Base-by-base conservation (phyloP, 495 filamentous ascomycete genomes). In the Rhypophila decipiens region DNA sequence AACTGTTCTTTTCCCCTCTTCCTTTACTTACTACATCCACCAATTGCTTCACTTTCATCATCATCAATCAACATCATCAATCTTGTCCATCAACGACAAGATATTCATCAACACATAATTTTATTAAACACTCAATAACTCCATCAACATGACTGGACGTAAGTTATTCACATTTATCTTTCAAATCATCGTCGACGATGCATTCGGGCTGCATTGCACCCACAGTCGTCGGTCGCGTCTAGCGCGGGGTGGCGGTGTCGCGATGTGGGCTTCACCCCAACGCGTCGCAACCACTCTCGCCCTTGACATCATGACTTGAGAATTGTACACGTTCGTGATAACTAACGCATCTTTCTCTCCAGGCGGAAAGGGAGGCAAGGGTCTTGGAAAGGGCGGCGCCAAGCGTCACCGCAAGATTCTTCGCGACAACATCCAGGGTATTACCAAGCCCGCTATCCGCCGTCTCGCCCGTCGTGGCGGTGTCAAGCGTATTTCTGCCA, bases 401-500 rank as follows among this genome's bases (percentile, higher is more conserved):
- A 97, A 97, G 86, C 90, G 90, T 71, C 89, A 96, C 71, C 88
- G 93, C 68, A 98, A 97, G 85, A 96, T 97, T 76, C 77, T 98
- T 63, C 87, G 90, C 66, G 91, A 97, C 85, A 97, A 96, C 84
- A 95, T 97, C 67, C 91, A 96, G 65, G 93, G 93, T 79, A 98
- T 98, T 72, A 98, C 93, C 70, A 98, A 98, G 88, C 93, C 93
- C 67, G 93, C 93, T 69, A 98, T 98, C 80, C 88, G 93, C 69
- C 93, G 93, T 94, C 90, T 98, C 69, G 93, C 93, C 48, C 89
- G 90, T 70, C 89, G 90, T 86, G 90, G 90, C 76, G 90, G 90
- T 88, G 90, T 96, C 79, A 96, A 98, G 88, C 93, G 93, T 96
- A 98, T 98, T 77, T 97, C 93, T 65, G 86, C 86, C 68, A 90